phyloP scores from a whole-genome alignment of 495 filamentous ascomycete genomes.

The Cudoniella acicularis region DNA sequence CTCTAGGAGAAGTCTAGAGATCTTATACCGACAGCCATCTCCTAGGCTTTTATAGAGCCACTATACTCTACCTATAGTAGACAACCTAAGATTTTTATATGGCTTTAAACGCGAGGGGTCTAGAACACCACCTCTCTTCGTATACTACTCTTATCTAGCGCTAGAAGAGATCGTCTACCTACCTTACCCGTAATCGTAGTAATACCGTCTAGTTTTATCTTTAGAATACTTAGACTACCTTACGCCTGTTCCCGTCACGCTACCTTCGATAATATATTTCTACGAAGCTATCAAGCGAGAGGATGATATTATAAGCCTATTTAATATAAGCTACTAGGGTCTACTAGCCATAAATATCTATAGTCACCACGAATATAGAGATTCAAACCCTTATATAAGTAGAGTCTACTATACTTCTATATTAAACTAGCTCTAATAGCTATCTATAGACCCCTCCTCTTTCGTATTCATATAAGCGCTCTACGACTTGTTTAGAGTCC shows the following conservation, averaged over 20 bases:
- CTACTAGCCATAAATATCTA: constrained; percentile 74
- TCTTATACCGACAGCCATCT: constrained; percentile 33
- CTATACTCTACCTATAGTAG: constrained; percentile 58
- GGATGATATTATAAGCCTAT: constrained; percentile 56
- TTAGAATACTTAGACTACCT: constrained; percentile 55
- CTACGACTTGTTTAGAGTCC: constrained; percentile 57
- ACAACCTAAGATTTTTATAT: constrained; percentile 47
- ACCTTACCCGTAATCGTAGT: constrained; percentile 56
- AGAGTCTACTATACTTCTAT: constrained; percentile 21
- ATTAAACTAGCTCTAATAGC: constrained; percentile 6
- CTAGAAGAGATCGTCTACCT: constrained; percentile 64
- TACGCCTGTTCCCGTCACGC: constrained; percentile 53
- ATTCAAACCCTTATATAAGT: constrained; percentile 68
- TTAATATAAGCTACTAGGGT: constrained; percentile 70
- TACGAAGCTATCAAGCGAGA: constrained; percentile 60
- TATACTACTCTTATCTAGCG: constrained; percentile 65
- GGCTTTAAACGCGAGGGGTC: constrained; percentile 55
- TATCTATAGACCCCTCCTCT: constrained; percentile 74
- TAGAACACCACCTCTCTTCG: constrained; percentile 69
- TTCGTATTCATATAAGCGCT: constrained; percentile 76
- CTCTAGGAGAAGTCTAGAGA: constrained; percentile 26
- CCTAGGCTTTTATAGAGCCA: constrained; percentile 37
- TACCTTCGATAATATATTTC: constrained; percentile 66
- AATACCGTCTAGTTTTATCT: constrained; percentile 61
- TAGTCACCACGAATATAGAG: constrained; percentile 55